These are phyloP conservation scores for Xanthoconium purpureum DNA, from an alignment of 768 basidiomycete genomes.

Conservation along the genomic window DNA sequence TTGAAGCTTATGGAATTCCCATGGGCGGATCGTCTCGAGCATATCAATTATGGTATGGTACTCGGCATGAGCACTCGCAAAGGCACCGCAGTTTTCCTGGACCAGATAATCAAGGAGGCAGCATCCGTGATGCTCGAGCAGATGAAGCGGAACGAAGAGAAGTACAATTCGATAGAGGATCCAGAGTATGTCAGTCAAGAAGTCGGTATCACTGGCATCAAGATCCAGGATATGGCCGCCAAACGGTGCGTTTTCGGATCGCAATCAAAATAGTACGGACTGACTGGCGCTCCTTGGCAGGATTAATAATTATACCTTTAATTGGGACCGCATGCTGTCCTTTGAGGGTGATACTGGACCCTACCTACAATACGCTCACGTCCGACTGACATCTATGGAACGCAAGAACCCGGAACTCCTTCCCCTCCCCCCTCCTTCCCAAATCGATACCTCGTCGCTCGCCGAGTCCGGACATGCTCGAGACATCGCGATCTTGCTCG, in stretches of 20 bases:
- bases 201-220: conserved; percentile 92
- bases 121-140: conserved; percentile 91
- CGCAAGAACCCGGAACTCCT: conserved; percentile 89
- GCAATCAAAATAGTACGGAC: too few species aligned
- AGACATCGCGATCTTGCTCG: conserved; percentile 83
- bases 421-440: conserved; percentile 65
- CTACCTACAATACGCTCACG: conserved; percentile 96
- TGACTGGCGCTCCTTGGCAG: conserved; percentile 37
- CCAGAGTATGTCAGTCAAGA: conserved; percentile 76
- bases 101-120: conserved; percentile 90
- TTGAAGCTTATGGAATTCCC: conserved; percentile 85
- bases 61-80: conserved; percentile 93
- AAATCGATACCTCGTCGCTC: conserved; percentile 69
- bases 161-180: conserved; percentile 85
- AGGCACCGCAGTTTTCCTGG: conserved; percentile 92
- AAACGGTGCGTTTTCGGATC: conserved; percentile 59
- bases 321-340: conserved; percentile 90
- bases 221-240: conserved; percentile 96
- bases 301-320: conserved; percentile 94
- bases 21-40: conserved; percentile 80
- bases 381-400: conserved; percentile 84
- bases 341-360: conserved; percentile 97
- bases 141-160: conserved; percentile 92
- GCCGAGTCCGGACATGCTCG: conserved; percentile 68
- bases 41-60: conserved; percentile 90